A percentile compares a stretch with the other conserved stretches of the same genome.
Conservation (phyloP, 176 grass and related monocot species). For the Musa itinerans region DNA sequence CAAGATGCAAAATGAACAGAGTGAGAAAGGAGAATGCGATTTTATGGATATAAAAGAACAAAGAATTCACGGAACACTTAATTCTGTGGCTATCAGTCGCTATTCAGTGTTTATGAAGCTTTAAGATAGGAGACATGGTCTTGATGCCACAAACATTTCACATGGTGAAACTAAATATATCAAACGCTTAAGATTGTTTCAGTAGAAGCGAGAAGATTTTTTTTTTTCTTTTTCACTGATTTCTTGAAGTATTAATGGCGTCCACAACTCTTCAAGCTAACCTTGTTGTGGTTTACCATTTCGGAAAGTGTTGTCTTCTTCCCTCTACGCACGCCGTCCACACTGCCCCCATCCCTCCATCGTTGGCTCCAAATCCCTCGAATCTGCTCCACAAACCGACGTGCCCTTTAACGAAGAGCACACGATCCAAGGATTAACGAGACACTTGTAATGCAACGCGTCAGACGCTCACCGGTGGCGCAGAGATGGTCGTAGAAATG, state of each 20-base stretch:
- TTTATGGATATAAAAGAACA: no score
- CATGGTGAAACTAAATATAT: no score
- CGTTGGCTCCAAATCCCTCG: background rate
- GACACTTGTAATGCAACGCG: background rate
- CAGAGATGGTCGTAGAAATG: background rate
- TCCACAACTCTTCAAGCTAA: background rate
- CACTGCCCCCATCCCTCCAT: slow-evolving; percentile 2
- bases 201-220: background rate
- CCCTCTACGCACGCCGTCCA: background rate
- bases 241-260: background rate
- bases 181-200: background rate
- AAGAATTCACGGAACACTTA: no score
- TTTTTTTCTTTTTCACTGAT: background rate
- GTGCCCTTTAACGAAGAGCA: background rate
- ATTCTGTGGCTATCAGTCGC: no score
- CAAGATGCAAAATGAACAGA: no score
- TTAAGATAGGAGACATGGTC: no score
- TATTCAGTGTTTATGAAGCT: no score
- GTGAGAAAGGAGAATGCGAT: no score
- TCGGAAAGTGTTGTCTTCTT: background rate
- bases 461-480: background rate
- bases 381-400: background rate
- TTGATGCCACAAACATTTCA: no score
- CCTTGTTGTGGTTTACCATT: background rate
- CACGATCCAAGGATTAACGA: background rate